These are phyloP conservation scores for Chloris gayana DNA, from an alignment of 176 grass and related monocot species.

Conservation along the genomic window DNA sequence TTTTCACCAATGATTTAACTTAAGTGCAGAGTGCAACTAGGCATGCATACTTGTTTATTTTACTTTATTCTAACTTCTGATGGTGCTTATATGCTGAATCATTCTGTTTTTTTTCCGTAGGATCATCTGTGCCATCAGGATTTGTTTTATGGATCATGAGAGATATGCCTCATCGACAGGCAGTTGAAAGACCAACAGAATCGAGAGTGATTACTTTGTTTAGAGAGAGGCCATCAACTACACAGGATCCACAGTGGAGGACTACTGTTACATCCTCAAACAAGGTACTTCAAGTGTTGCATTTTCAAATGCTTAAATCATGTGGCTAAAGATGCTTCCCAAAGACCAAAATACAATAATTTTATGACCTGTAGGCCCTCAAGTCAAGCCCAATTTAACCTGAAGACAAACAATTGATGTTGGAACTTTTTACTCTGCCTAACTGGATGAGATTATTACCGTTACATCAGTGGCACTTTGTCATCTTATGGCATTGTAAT, in stretches of 20 bases:
- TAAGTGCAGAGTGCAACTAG: neutral
- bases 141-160: slow-evolving; percentile 98
- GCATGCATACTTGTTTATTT: neutral
- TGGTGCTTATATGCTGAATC: slow-evolving; percentile 7
- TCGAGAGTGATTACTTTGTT: slow-evolving; percentile 74
- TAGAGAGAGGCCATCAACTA: slow-evolving; percentile 58
- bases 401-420: slow-evolving; percentile 24
- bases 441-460: slow-evolving; percentile 30
- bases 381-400: slow-evolving; percentile 84
- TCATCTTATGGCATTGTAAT: slow-evolving; percentile 30
- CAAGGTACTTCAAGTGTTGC: slow-evolving; percentile 61
- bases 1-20: neutral
- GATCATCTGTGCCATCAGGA: slow-evolving; percentile 83
- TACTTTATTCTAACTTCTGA: neutral
- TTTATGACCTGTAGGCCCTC: slow-evolving; percentile 52
- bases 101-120: slow-evolving; percentile 59
- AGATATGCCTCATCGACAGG: slow-evolving; percentile 80
- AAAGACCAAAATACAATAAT: slow-evolving; percentile 35
- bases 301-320: slow-evolving; percentile 7
- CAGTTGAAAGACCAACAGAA: slow-evolving; percentile 48
- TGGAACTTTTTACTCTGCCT: slow-evolving; percentile 21
- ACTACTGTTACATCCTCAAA: slow-evolving; percentile 86
- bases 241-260: slow-evolving; percentile 85
- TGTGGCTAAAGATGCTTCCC: slow-evolving; percentile 16
- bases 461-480: slow-evolving; percentile 8